Evolutionary conservation across 2,329 filamentous ascomycete species (phyloP).

Genomic region (Phialophora verrucosa): DNA sequence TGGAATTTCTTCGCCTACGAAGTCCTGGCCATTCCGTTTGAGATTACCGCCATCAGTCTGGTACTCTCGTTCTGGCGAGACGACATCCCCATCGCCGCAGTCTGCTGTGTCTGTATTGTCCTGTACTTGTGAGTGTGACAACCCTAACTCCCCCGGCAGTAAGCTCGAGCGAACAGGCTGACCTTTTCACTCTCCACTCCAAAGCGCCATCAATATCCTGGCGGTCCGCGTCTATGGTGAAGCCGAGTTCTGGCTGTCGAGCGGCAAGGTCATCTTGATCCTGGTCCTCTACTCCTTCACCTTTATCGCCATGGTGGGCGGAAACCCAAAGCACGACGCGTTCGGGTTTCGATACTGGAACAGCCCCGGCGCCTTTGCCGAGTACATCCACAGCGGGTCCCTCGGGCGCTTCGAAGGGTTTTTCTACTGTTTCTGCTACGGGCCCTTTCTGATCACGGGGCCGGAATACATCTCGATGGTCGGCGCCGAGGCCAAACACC

Average conservation of each 20-base stretch:
- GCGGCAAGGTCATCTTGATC: slow-evolving; percentile 57
- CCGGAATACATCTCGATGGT: slow-evolving; percentile 67
- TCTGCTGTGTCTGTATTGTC: slow-evolving; percentile 47
- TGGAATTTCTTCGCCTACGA: slow-evolving; percentile 55
- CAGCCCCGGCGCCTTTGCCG: slow-evolving; percentile 40
- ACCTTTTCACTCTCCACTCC: slow-evolving; percentile 9
- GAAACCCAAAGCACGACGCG: slow-evolving; percentile 53
- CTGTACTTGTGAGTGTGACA: slow-evolving; percentile 64
- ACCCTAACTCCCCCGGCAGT: too few relatives aligned
- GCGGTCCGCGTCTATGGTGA: slow-evolving; percentile 30
- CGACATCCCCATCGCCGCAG: too few relatives aligned
- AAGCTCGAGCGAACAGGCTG: slow-evolving; percentile 39
- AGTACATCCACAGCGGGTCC: slow-evolving; percentile 20
- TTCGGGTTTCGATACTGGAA: slow-evolving; percentile 67
- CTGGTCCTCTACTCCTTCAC: slow-evolving; percentile 57
- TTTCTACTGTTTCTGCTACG: slow-evolving; percentile 73
- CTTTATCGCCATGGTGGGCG: slow-evolving; percentile 57
- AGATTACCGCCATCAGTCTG: slow-evolving; percentile 65
- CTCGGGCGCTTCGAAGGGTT: slow-evolving; percentile 47
- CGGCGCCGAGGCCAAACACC: slow-evolving; percentile 66
- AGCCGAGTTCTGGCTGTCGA: slow-evolving; percentile 57
- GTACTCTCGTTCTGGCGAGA: too few relatives aligned
- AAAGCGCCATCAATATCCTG: slow-evolving; percentile 29
- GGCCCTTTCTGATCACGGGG: slow-evolving; percentile 67
- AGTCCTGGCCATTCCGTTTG: slow-evolving; percentile 50